Percentiles rank a stretch among this genome's conserved stretches.
These are phyloP conservation scores for Mycothermus thermophilus DNA, from an alignment of 495 filamentous ascomycete genomes.

Conservation along the genomic window DNA sequence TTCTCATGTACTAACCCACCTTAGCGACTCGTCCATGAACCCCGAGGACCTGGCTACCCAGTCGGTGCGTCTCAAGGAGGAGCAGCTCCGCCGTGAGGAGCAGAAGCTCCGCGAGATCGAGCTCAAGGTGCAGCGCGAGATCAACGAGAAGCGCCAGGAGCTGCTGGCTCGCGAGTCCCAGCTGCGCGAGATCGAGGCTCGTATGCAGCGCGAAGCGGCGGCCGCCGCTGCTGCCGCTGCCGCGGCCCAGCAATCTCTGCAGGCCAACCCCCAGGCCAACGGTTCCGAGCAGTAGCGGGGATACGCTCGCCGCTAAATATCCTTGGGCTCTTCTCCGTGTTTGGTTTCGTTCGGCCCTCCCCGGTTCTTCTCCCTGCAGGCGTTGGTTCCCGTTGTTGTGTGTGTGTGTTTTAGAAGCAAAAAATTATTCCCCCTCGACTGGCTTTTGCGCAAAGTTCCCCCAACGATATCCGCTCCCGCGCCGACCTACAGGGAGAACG, in stretches of 20 bases:
- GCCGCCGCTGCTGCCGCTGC: constrained; percentile 20
- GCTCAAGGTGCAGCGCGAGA: constrained; percentile 97
- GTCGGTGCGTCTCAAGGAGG: constrained; percentile 96
- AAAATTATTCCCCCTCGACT: constrained; percentile 27
- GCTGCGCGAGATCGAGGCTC: constrained; percentile 75
- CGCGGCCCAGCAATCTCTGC: constrained; percentile 16
- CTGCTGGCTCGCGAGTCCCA: constrained; percentile 94
- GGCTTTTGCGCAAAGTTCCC: constrained; percentile 17
- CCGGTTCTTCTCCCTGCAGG: constrained; percentile 20
- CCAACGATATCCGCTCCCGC: constrained; percentile 16
- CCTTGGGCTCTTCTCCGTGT: no score
- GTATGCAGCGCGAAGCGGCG: constrained; percentile 44
- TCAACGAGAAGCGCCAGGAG: constrained; percentile 99
- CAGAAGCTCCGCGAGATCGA: constrained; percentile 99
- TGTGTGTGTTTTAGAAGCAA: constrained; percentile 24
- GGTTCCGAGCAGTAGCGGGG: constrained; percentile 37
- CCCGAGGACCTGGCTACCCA: constrained; percentile 93
- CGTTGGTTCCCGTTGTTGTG: constrained; percentile 26
- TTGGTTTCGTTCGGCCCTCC: no score
- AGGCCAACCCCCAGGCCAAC: constrained; percentile 30
- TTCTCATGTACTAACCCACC: constrained; percentile 20
- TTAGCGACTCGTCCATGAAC: constrained; percentile 78
- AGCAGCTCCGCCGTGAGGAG: constrained; percentile 95
- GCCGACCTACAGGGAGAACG: constrained; percentile 10
- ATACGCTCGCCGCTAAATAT: no score